Percentiles rank a stretch among this genome's conserved stretches.
These are phyloP conservation scores for Exophiala lecanii-corni DNA, from an alignment of 2,329 filamentous ascomycete genomes.

Conservation along the genomic window DNA sequence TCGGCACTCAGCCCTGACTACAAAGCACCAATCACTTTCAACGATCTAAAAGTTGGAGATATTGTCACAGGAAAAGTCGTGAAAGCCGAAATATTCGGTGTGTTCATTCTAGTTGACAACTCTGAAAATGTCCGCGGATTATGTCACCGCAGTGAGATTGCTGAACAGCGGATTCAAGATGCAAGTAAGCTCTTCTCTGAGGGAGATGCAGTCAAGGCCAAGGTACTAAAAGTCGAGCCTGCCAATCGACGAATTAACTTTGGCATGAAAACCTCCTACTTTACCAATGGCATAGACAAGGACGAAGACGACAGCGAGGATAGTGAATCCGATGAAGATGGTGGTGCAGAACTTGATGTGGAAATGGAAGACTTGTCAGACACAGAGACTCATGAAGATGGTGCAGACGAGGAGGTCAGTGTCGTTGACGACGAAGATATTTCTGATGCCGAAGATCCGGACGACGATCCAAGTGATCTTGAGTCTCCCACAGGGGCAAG, in stretches of 20 bases:
- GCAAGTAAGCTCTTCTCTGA: constrained; percentile 85
- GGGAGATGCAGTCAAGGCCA: constrained; percentile 90
- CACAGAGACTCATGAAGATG: constrained; percentile 39
- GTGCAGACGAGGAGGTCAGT: constrained; percentile 33
- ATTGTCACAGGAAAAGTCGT: constrained; percentile 83
- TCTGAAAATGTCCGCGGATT: constrained; percentile 87
- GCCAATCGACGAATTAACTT: constrained; percentile 78
- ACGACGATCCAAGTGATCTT: constrained; percentile 38
- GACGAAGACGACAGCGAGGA: constrained; percentile 43
- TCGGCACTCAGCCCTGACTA: constrained; percentile 79
- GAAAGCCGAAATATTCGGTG: constrained; percentile 91
- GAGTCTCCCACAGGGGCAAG: constrained; percentile 14
- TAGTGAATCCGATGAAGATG: constrained; percentile 35
- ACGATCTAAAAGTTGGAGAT: constrained; percentile 74
- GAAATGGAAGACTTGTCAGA: constrained; percentile 40
- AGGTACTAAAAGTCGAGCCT: constrained; percentile 71
- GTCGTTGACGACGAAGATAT: constrained; percentile 42
- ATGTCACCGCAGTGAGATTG: constrained; percentile 89
- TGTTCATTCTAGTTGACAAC: constrained; percentile 85
- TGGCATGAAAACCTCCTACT: constrained; percentile 88
- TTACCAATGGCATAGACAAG: constrained; percentile 58
- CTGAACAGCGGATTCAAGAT: constrained; percentile 74
- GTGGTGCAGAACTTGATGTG: constrained; percentile 30
- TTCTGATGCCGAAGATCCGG: constrained; percentile 32
- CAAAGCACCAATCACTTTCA: constrained; percentile 65